A percentile compares a stretch with the other conserved stretches of the same genome.
phyloP scores from a whole-genome alignment of 2,329 filamentous ascomycete species.

The Shiraia bambusicola region DNA sequence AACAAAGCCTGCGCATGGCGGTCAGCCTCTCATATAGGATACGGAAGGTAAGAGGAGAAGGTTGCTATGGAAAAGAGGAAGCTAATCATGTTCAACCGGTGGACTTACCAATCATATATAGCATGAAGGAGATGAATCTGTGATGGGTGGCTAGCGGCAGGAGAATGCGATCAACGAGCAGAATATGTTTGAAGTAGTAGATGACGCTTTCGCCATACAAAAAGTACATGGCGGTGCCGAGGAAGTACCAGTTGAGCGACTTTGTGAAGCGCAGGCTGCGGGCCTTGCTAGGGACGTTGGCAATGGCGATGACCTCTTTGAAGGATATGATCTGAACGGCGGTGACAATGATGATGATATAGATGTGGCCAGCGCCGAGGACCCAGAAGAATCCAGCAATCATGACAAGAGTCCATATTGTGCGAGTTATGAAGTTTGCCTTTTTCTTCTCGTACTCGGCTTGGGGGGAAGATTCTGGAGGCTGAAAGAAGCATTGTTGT shows the following conservation, averaged over 20 bases:
- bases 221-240: conserved; percentile 99
- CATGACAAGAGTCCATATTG: conserved; percentile 98
- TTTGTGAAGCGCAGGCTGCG: conserved; percentile 92
- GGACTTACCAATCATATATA: conserved; percentile 87
- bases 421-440: conserved; percentile 93
- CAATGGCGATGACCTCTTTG: conserved; percentile 98
- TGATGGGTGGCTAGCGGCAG: conserved; percentile 95
- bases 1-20: conserved; percentile 72
- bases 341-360: conserved; percentile 91
- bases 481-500: conserved; percentile 18
- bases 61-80: no score
- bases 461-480: conserved; percentile 45
- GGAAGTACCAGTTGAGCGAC: conserved; percentile 97
- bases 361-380: conserved; percentile 95
- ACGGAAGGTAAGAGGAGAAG: no score
- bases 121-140: conserved; percentile 96
- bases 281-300: conserved; percentile 88
- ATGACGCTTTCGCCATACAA: conserved; percentile 98
- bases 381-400: conserved; percentile 87
- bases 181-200: conserved; percentile 99
- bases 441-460: conserved; percentile 98
- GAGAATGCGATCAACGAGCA: conserved; percentile 89
- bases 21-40: neutral
- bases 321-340: conserved; percentile 95
- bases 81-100: no score